Conservation (phyloP, 2,329 filamentous ascomycete species). For the Truncatella angustata region DNA sequence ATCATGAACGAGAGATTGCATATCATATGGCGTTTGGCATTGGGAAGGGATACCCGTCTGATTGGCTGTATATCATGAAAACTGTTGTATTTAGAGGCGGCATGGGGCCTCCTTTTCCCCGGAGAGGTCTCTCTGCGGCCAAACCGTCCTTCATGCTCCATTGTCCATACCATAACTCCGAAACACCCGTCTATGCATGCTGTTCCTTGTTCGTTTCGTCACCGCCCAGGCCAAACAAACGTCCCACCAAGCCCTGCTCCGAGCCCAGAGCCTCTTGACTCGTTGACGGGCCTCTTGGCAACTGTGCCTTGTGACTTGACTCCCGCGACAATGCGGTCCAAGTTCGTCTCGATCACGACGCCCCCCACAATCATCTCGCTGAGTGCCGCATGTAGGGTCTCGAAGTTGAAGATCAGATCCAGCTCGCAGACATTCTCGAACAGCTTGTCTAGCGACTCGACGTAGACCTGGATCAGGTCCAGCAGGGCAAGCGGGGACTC, state of each 20-base stretch:
- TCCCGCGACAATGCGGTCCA: slow-evolving; percentile 84
- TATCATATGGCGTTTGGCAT: slow-evolving; percentile 30
- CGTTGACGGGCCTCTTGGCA: slow-evolving; percentile 76
- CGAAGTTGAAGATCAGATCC: slow-evolving; percentile 98
- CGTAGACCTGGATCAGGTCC: slow-evolving; percentile 96
- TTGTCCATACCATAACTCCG: slow-evolving; percentile 9
- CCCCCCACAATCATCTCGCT: slow-evolving; percentile 95
- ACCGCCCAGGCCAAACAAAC: slow-evolving; percentile 51
- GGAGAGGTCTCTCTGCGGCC: no score
- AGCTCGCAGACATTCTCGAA: slow-evolving; percentile 99
- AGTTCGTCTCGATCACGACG: slow-evolving; percentile 87
- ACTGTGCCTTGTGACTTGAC: slow-evolving; percentile 76
- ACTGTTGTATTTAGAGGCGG: no score
- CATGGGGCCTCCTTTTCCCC: no score
- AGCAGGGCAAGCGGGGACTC: slow-evolving; percentile 94
- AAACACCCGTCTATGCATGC: slow-evolving; percentile 8
- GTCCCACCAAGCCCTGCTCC: slow-evolving; percentile 53
- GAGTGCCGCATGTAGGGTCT: slow-evolving; percentile 87
- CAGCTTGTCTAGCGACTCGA: slow-evolving; percentile 88
- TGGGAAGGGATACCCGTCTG: slow-evolving; percentile 11
- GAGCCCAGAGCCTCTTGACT: slow-evolving; percentile 49
- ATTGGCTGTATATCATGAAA: slow-evolving; percentile 13
- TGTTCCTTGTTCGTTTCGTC: neutral
- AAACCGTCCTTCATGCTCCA: neutral
- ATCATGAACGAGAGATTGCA: slow-evolving; percentile 19